Conservation (phyloP, 179 eudicot genomes). For the Beta corolliflora region DNA sequence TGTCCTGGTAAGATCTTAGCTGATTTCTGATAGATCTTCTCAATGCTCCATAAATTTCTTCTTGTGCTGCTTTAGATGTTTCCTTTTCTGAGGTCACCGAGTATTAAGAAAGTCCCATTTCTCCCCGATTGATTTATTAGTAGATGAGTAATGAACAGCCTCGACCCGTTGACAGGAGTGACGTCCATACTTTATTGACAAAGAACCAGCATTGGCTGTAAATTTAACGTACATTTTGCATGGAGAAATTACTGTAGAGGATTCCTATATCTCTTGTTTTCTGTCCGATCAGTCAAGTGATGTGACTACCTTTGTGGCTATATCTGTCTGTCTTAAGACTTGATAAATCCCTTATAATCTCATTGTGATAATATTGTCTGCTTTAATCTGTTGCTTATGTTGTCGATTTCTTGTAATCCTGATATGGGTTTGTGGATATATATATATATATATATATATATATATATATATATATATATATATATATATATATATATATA, state of each 20-base stretch:
- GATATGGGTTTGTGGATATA: neutral
- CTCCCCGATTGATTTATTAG: neutral
- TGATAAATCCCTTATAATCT: neutral
- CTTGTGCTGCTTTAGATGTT: neutral
- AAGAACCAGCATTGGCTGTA: neutral
- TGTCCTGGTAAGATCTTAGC: constrained; percentile 59
- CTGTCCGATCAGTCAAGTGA: neutral
- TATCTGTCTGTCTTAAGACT: neutral
- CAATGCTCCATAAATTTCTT: neutral
- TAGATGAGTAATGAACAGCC: neutral
- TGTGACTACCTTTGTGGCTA: neutral
- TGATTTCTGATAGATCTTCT: constrained; percentile 5
- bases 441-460: too few species aligned
- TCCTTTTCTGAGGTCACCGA: neutral
- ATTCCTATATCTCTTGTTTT: constrained; percentile 2
- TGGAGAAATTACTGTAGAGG: neutral
- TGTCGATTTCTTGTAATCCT: neutral
- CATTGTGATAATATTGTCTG: neutral
- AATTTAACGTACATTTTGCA: neutral
- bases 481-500: too few species aligned
- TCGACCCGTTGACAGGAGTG: neutral
- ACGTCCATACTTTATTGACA: constrained; percentile 4
- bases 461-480: neutral
- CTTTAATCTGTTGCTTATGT: neutral
- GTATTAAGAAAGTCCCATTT: neutral